Percentiles rank a stretch among this genome's conserved stretches.
phyloP scores from a whole-genome alignment of 2,329 filamentous ascomycete species.

The Ophiostoma triangulosporum region DNA sequence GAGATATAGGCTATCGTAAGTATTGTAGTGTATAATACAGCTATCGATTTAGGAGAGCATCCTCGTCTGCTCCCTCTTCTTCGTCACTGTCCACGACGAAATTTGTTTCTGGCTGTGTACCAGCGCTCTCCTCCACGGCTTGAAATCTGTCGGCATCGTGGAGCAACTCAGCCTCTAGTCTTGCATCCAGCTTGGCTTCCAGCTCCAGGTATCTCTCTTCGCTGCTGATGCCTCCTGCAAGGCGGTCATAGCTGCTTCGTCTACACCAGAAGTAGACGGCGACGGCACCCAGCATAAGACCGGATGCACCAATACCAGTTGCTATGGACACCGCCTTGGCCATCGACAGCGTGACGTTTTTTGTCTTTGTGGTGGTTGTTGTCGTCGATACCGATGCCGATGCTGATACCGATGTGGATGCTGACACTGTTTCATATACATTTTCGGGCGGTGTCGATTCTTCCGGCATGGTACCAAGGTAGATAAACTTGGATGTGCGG shows the following conservation, averaged over 20 bases:
- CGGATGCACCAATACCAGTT: background rate
- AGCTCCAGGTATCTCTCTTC: background rate
- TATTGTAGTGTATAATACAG: no score
- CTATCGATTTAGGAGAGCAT: background rate
- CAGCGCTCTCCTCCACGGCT: background rate
- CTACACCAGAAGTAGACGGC: background rate
- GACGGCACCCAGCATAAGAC: background rate
- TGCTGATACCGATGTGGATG: background rate
- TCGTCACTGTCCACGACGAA: background rate
- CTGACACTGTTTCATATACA: background rate
- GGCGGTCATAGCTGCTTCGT: background rate
- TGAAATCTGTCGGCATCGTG: background rate
- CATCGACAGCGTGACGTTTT: background rate
- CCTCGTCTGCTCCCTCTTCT: background rate
- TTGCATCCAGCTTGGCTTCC: background rate
- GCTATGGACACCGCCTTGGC: background rate
- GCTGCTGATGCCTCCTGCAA: background rate
- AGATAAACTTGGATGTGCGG: background rate
- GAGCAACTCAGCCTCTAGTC: background rate
- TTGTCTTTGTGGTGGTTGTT: background rate
- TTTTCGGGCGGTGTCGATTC: background rate
- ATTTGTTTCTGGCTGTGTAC: background rate
- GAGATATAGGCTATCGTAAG: no score
- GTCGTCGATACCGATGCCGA: background rate
- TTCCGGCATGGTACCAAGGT: background rate